phyloP scores from a whole-genome alignment of 768 basidiomycete genomes.

The Lanmaoa rubissima region DNA sequence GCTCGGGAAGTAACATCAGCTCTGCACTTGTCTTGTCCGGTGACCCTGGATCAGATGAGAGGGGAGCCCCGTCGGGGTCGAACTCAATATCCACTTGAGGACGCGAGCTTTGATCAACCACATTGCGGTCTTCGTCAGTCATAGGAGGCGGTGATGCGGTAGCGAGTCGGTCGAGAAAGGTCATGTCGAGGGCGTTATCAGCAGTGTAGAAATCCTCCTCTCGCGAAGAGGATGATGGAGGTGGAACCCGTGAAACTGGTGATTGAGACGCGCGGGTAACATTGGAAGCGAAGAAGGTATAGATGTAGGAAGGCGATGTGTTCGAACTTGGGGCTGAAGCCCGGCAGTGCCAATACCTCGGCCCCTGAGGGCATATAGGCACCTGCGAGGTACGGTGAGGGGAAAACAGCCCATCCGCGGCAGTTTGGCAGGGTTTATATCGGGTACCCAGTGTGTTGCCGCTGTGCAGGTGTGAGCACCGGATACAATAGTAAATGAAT shows the following conservation, averaged over 20 bases:
- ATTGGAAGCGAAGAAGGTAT: slow-evolving; percentile 48
- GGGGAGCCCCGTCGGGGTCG: slow-evolving; percentile 46
- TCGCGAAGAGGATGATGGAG: background rate
- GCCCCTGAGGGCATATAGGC: slow-evolving; percentile 40
- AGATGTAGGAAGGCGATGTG: slow-evolving; percentile 30
- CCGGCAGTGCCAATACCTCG: slow-evolving; percentile 40
- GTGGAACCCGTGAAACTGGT: slow-evolving; percentile 3
- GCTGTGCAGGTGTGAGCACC: slow-evolving; percentile 34
- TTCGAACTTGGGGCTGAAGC: slow-evolving; percentile 15
- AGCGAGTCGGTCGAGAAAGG: slow-evolving; percentile 40
- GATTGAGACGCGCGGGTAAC: slow-evolving; percentile 36
- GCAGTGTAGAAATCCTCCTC: slow-evolving; percentile 22
- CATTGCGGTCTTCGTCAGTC: slow-evolving; percentile 31
- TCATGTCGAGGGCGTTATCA: slow-evolving; percentile 33
- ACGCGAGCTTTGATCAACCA: slow-evolving; percentile 13
- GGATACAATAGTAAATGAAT: background rate
- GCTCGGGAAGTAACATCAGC: slow-evolving; percentile 43
- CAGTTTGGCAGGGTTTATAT: slow-evolving; percentile 58
- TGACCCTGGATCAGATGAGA: slow-evolving; percentile 39
- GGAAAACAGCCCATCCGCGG: slow-evolving; percentile 45
- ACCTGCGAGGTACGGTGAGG: slow-evolving; percentile 15
- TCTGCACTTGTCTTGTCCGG: slow-evolving; percentile 43
- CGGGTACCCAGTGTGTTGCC: slow-evolving; percentile 66
- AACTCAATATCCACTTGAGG: slow-evolving; percentile 23
- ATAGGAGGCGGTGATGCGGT: slow-evolving; percentile 39